Conservation (phyloP, 768 basidiomycete species). For the Mycena vitilis region DNA sequence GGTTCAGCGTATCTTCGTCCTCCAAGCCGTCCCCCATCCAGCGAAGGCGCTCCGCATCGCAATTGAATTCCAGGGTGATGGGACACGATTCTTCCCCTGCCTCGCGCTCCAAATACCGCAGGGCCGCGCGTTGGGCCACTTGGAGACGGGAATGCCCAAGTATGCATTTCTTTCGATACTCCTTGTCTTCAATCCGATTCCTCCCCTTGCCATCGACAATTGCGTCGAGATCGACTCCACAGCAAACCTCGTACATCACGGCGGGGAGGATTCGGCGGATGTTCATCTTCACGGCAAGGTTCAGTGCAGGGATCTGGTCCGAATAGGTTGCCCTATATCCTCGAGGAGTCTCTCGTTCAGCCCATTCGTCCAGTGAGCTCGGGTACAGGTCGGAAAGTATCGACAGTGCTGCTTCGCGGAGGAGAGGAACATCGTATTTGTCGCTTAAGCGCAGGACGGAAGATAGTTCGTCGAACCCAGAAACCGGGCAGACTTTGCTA, state of each 20-base stretch:
- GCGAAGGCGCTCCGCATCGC: background rate
- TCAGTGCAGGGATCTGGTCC: background rate
- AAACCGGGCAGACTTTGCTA: background rate
- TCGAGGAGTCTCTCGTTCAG: background rate
- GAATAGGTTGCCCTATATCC: background rate
- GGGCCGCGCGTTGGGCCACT: background rate
- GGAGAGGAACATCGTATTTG: conserved; percentile 19
- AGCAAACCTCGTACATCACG: background rate
- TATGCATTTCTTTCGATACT: background rate
- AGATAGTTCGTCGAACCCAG: background rate
- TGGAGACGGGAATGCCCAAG: background rate
- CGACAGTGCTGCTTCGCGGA: conserved; percentile 8
- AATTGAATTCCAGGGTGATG: background rate
- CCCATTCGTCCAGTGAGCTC: background rate
- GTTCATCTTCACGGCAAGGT: background rate
- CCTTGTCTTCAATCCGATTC: background rate
- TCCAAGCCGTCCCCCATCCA: background rate
- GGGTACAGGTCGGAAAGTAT: conserved; percentile 23
- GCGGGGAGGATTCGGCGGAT: background rate
- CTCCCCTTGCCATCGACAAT: background rate
- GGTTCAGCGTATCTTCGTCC: background rate
- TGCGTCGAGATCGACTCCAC: background rate
- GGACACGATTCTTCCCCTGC: background rate
- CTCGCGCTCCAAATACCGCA: background rate
- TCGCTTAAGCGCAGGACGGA: conserved; percentile 16